Percentiles rank a stretch among this genome's conserved stretches.
These are phyloP conservation scores for Pestalotiopsis sp. DNA, from an alignment of 2,329 filamentous ascomycete genomes.

Conservation along the genomic window DNA sequence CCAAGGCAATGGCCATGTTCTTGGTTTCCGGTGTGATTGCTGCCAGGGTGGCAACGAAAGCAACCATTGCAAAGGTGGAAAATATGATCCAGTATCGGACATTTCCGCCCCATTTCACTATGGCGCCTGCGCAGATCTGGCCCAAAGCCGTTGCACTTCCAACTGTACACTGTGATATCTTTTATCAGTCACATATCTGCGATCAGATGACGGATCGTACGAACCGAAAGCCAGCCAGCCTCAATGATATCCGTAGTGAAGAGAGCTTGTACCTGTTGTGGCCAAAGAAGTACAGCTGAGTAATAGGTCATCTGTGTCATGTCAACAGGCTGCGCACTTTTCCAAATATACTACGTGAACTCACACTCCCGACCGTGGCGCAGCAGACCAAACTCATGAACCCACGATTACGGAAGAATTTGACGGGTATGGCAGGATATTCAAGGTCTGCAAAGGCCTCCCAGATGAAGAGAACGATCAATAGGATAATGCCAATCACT, in stretches of 20 bases:
- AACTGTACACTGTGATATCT: conserved; percentile 30
- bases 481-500: conserved; percentile 33
- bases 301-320: conserved; percentile 39
- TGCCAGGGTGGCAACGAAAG: conserved; percentile 36
- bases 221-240: conserved; percentile 37
- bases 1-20: conserved; percentile 35
- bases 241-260: conserved; percentile 38
- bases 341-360: too few relatives aligned
- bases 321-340: too few relatives aligned
- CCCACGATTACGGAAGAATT: conserved; percentile 39
- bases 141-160: conserved; percentile 36
- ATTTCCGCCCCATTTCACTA: conserved; percentile 37
- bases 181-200: not conserved
- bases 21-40: conserved; percentile 34
- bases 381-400: conserved; percentile 38
- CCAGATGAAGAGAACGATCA: conserved; percentile 40
- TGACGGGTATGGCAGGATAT: conserved; percentile 38
- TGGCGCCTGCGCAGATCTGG: conserved; percentile 34
- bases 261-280: conserved; percentile 36
- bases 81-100: conserved; percentile 40
- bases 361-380: conserved; percentile 36
- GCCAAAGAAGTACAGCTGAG: conserved; percentile 37
- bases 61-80: conserved; percentile 39
- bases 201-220: not conserved
- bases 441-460: conserved; percentile 37